Percentiles rank a stretch among this genome's conserved stretches.
These are phyloP conservation scores for Cyclotella baltica DNA, from an alignment of 108 stramenopile species.

Conservation along the genomic window DNA sequence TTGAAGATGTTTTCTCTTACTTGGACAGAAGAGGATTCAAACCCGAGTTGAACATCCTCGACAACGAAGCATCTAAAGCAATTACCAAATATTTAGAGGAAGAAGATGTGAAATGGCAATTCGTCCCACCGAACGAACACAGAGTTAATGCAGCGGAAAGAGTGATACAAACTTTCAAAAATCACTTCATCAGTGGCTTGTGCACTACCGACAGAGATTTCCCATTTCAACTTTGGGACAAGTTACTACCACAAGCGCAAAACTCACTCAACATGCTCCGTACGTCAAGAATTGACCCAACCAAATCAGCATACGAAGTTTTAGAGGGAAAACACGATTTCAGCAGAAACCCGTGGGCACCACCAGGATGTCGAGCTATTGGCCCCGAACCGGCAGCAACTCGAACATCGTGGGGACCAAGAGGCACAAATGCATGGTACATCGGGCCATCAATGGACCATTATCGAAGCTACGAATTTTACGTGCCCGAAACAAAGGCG, in stretches of 20 bases:
- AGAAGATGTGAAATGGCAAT: no score
- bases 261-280: no score
- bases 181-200: slow-evolving; percentile 54
- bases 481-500: slow-evolving; percentile 15
- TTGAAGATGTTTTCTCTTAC: background rate
- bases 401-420: slow-evolving; percentile 27
- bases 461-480: slow-evolving; percentile 30
- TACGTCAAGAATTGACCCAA: slow-evolving; percentile 53
- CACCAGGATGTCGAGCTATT: slow-evolving; percentile 37
- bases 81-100: background rate
- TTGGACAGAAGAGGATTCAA: background rate
- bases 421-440: slow-evolving; percentile 27
- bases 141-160: no score
- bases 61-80: background rate
- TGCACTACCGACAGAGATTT: slow-evolving; percentile 26
- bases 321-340: slow-evolving; percentile 38
- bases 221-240: no score
- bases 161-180: slow-evolving; percentile 58
- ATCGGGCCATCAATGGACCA: slow-evolving; percentile 30
- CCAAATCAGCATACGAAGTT: slow-evolving; percentile 42
- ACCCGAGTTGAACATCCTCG: background rate
- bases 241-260: no score
- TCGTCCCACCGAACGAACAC: no score
- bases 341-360: slow-evolving; percentile 51
- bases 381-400: slow-evolving; percentile 21